A percentile compares a stretch with the other conserved stretches of the same genome.
These are phyloP conservation scores for Pythium brassicae DNA, from an alignment of 352 stramenopile genomes.

Conservation along the genomic window DNA sequence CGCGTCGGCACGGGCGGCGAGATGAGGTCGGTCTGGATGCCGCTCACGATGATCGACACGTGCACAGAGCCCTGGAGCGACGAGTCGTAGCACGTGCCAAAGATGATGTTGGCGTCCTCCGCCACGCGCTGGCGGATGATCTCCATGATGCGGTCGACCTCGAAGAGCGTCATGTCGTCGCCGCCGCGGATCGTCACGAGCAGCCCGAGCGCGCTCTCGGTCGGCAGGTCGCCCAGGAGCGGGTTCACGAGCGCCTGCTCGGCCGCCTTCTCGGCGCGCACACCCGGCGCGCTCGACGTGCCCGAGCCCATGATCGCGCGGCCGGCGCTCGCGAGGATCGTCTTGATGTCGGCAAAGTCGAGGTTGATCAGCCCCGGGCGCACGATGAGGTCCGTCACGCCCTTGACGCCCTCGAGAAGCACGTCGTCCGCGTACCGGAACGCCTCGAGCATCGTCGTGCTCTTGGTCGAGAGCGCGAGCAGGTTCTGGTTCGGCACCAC, in stretches of 20 bases:
- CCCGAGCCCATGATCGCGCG: constrained; percentile 96
- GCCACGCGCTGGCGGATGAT: constrained; percentile 77
- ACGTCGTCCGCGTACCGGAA: constrained; percentile 95
- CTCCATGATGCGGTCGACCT: constrained; percentile 89
- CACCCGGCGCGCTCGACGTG: constrained; percentile 46
- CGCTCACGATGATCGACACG: constrained; percentile 87
- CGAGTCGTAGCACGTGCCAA: constrained; percentile 84
- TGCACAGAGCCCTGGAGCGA: constrained; percentile 78
- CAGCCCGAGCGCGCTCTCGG: constrained; percentile 90
- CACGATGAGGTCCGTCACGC: constrained; percentile 95
- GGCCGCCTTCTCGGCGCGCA: constrained; percentile 85
- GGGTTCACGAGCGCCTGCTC: constrained; percentile 94
- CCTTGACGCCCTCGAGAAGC: constrained; percentile 93
- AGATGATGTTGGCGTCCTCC: constrained; percentile 88
- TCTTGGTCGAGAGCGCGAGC: constrained; percentile 88
- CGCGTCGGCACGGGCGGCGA: constrained; percentile 61
- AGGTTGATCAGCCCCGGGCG: constrained; percentile 96
- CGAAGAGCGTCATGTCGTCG: constrained; percentile 90
- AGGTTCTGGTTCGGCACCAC: constrained; percentile 97
- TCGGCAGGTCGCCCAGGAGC: constrained; percentile 91
- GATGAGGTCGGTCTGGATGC: constrained; percentile 84
- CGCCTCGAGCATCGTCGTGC: constrained; percentile 91
- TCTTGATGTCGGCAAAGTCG: constrained; percentile 96
- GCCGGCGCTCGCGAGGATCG: constrained; percentile 92
- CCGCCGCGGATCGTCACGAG: constrained; percentile 96